Evolutionary conservation across 106 monocot genomes (phyloP).

Genomic region (Vanilla planifolia): DNA sequence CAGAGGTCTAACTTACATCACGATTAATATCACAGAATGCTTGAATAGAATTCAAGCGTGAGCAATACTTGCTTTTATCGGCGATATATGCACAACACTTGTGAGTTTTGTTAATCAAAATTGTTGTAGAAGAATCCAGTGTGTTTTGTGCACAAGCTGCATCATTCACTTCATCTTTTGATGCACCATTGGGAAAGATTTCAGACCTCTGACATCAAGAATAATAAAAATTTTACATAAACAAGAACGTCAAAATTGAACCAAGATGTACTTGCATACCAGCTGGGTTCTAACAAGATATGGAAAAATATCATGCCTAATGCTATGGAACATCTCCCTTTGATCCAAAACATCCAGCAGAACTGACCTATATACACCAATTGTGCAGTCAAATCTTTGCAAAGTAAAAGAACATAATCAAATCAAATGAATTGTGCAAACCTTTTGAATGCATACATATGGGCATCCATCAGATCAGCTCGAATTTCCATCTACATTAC

Average conservation of each 20-base stretch:
- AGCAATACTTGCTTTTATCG: conserved; percentile 82
- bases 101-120: conserved; percentile 43
- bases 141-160: conserved; percentile 27
- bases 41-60: conserved; percentile 88
- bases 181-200: conserved; percentile 28
- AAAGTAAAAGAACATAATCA: background rate
- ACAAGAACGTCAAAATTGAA: background rate
- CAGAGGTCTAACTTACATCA: conserved; percentile 49
- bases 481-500: conserved; percentile 86
- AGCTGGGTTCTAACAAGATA: conserved; percentile 89
- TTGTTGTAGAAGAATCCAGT: conserved; percentile 20
- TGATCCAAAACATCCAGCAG: conserved; percentile 76
- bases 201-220: conserved; percentile 59
- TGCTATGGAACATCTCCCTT: conserved; percentile 75
- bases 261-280: conserved; percentile 47
- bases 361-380: conserved; percentile 42
- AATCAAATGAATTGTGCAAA: conserved; percentile 11
- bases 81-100: conserved; percentile 96
- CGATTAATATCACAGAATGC: conserved; percentile 89
- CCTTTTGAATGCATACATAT: conserved; percentile 98
- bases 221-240: conserved; percentile 3
- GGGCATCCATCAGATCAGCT: conserved; percentile 98
- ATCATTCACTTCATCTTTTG: conserved; percentile 25
- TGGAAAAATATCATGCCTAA: conserved; percentile 83
- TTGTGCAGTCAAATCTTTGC: background rate